These are phyloP conservation scores for Neurospora terricola DNA, from an alignment of 495 filamentous ascomycete species.

Conservation along the genomic window DNA sequence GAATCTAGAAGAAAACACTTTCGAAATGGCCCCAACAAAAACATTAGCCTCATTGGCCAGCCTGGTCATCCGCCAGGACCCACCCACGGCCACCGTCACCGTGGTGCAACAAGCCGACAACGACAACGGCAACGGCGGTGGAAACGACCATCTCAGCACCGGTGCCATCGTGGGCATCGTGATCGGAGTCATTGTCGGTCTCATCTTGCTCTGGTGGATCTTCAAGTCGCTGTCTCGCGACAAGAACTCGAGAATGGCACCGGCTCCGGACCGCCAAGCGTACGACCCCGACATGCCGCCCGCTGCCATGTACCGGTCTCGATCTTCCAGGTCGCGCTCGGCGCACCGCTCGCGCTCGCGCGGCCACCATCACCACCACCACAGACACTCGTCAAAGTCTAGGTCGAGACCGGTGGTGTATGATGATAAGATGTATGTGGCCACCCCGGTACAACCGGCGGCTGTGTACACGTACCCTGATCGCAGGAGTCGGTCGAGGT, in stretches of 20 bases:
- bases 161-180: slow-evolving; percentile 23
- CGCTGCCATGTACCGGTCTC: slow-evolving; percentile 1
- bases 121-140: not conserved
- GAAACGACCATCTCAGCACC: slow-evolving; percentile 6
- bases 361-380: not conserved
- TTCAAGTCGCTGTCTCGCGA: slow-evolving; percentile 2
- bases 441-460: not conserved
- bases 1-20: not conserved
- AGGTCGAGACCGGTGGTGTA: not conserved
- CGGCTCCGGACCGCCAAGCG: slow-evolving; percentile 12
- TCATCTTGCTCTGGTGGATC: slow-evolving; percentile 18
- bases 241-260: slow-evolving; percentile 1
- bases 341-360: not conserved
- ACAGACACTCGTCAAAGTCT: not conserved
- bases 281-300: slow-evolving; percentile 16
- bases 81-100: slow-evolving; percentile 7
- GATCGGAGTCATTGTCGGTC: slow-evolving; percentile 17
- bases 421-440: not conserved
- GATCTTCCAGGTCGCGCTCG: not conserved
- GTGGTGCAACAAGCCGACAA: not conserved
- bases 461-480: not conserved
- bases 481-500: not conserved
- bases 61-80: slow-evolving; percentile 8
- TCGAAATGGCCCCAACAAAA: slow-evolving; percentile 15
- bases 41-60: slow-evolving; percentile 6